phyloP scores from a whole-genome alignment of 768 basidiomycete species.

The Pisolithus marmoratus region DNA sequence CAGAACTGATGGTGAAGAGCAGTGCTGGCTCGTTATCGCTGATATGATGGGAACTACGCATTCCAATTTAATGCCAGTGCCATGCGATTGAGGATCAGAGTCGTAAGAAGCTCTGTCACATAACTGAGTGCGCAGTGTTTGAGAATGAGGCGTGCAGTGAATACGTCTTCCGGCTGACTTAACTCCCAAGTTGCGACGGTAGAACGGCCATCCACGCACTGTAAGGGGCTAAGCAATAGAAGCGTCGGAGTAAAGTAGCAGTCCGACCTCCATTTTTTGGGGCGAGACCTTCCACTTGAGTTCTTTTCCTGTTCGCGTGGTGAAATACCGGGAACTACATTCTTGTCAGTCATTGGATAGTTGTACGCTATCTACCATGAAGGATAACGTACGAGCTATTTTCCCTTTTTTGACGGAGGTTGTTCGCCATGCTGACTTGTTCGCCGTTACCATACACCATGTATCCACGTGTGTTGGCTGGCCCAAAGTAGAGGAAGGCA shows the following conservation, averaged over 20 bases:
- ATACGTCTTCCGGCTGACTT: constrained; percentile 49
- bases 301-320: constrained; percentile 59
- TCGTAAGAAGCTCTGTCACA: constrained; percentile 74
- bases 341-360: neutral
- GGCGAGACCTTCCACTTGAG: constrained; percentile 70
- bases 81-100: constrained; percentile 70
- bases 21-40: neutral
- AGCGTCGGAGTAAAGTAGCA: neutral
- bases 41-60: constrained; percentile 7
- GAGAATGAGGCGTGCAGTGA: constrained; percentile 56
- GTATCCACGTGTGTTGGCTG: constrained; percentile 53
- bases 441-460: constrained; percentile 64
- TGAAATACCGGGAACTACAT: constrained; percentile 68
- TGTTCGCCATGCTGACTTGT: constrained; percentile 51
- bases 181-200: constrained; percentile 66
- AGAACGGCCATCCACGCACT: constrained; percentile 64
- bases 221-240: constrained; percentile 2
- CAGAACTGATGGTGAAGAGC: constrained; percentile 4
- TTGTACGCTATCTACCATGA: neutral
- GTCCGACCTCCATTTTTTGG: constrained; percentile 63
- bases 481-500: constrained; percentile 73
- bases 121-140: constrained; percentile 51
- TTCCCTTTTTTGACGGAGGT: constrained; percentile 52
- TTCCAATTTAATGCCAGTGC: constrained; percentile 54
- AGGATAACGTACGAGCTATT: constrained; percentile 52